Evolutionary conservation across 352 stramenopile genomes (phyloP), one percentile per base, ranked within the genome.

Genomic region (Phytophthora cryptogea): DNA sequence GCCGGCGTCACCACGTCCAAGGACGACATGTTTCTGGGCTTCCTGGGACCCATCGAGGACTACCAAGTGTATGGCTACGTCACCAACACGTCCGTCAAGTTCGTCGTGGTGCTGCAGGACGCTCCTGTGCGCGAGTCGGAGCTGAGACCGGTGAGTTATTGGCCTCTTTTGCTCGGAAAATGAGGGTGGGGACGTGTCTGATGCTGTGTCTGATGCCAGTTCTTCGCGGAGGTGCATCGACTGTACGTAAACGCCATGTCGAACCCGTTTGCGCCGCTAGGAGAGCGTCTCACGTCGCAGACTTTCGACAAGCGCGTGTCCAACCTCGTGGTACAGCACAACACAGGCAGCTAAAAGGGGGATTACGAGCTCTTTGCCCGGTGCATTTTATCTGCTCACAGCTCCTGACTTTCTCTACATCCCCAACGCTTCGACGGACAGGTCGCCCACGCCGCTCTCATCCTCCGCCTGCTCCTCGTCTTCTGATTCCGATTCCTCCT

Each of bases 171-270:
- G 13, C 13, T n/a, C 5, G 14, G 11, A 7, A 2, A 23, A 2
- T 23, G 20, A 16, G 33, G 11, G 11, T 39, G n/a, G 33, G 32
- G 11, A n/a, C 3, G 5, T 39, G 8, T 13, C 39, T 70, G 16
- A n/a, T 23, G 28, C 37, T 40, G 14, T 58, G 28, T 32, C 10
- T 37, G 31, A 8, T 33, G 56, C 8, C 42, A 95, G 86, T 92
- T 95, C 53, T 91, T 95, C 33, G 54, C 65, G 3, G 84, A 94
- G 66, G 59, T 95, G 26, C 86, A 95, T 66, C 91, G 89, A 28
- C 63, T 93, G 58, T 95, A 95, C 50, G 83, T 95, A 57, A 94
- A 95, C 66, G 81, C 74, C 60, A 78, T 95, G 59, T 93, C 86
- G 14, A 95, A 95, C 45, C 86, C 84, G 52, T 94, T 95, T 43